phyloP scores from a whole-genome alignment of 345 rosid genomes.

The Eucalyptus victrix region DNA sequence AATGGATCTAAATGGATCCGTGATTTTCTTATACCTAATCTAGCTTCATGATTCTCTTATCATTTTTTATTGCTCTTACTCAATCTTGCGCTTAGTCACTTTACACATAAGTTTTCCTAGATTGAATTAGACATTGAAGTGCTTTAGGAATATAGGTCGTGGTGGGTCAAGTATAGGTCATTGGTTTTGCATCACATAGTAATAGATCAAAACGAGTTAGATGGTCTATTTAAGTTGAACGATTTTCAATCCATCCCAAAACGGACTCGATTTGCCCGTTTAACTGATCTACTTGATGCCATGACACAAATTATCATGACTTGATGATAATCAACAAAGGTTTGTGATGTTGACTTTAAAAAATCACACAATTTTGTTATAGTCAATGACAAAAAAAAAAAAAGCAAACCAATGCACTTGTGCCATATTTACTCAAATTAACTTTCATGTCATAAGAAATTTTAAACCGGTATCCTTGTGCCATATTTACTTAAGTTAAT shows the following conservation, averaged over 20 bases:
- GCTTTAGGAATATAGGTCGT: rapidly evolving
- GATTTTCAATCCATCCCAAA: no score
- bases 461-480: rapidly evolving
- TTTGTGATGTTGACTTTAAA: not conserved
- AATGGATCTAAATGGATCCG: no score
- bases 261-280: rapidly evolving
- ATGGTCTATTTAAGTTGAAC: rapidly evolving
- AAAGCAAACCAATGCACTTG: not conserved
- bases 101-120: no score
- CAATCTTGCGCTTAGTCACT: no score
- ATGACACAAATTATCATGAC: not conserved
- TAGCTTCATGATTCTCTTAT: rapidly evolving
- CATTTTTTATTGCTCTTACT: no score
- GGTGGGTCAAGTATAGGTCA: no score
- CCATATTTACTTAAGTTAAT: not conserved
- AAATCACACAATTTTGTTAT: not conserved
- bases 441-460: rapidly evolving
- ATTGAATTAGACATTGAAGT: no score
- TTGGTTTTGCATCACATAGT: no score
- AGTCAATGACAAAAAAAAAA: not conserved
- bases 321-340: not conserved
- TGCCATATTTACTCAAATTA: not conserved
- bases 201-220: no score
- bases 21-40: no score
- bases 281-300: no score